These are phyloP conservation scores for Plantago ovata DNA, from an alignment of 257 asterid genomes.

Conservation along the genomic window DNA sequence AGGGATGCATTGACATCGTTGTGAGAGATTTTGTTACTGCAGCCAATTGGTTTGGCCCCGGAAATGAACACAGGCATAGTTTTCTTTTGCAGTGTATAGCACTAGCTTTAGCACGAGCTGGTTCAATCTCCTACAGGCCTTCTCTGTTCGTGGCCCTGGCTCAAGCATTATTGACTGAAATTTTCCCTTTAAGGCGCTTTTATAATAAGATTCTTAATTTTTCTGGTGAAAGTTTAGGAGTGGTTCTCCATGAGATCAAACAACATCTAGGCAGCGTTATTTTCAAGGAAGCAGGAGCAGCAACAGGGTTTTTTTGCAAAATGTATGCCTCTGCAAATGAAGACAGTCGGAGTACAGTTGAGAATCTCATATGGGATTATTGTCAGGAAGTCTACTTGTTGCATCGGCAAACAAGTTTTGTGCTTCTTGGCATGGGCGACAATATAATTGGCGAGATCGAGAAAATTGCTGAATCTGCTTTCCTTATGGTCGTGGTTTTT, in stretches of 20 bases:
- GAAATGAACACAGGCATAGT: constrained; percentile 26
- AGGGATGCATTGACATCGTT: constrained; percentile 45
- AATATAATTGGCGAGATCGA: constrained; percentile 52
- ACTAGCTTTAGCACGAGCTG: constrained; percentile 73
- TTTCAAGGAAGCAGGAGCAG: constrained; percentile 87
- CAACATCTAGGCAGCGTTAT: constrained; percentile 45
- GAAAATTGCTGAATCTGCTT: constrained; percentile 87
- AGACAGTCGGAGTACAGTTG: constrained; percentile 47
- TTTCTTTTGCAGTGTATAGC: constrained; percentile 61
- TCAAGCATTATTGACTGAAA: constrained; percentile 55
- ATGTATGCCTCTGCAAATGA: constrained; percentile 69
- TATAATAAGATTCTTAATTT: constrained; percentile 39
- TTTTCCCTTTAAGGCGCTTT: constrained; percentile 66
- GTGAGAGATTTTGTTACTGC: constrained; percentile 41
- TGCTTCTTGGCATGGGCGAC: constrained; percentile 48
- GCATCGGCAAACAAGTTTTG: constrained; percentile 55
- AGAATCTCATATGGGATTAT: constrained; percentile 68
- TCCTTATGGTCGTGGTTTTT: constrained; percentile 93
- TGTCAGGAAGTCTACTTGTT: constrained; percentile 63
- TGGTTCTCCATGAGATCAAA: constrained; percentile 42
- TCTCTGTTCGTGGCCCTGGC: constrained; percentile 56
- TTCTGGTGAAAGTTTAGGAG: constrained; percentile 31
- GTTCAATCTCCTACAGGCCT: constrained; percentile 49
- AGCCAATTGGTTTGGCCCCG: constrained; percentile 23
- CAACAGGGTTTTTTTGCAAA: constrained; percentile 75